Base-by-base conservation (phyloP, 1,284 basidiomycete genomes). In the Coniophora puteana region DNA sequence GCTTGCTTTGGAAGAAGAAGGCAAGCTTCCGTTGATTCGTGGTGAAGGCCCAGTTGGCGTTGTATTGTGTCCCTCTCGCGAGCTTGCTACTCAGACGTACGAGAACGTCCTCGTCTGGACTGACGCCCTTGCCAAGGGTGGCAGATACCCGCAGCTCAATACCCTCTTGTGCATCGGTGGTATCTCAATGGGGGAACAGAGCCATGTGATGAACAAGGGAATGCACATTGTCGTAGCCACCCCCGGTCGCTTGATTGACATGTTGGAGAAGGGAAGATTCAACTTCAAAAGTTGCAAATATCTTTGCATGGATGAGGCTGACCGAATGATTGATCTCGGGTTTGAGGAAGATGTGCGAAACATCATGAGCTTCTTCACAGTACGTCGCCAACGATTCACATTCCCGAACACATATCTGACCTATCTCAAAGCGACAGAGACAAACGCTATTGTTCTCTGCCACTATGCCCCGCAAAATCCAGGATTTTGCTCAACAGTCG, bases 341-440 rank as follows among this genome's bases (percentile, higher is more conserved):
- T 99, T 99, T 55, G 96, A 99, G 63, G 96, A 99, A 43, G 95
- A 99, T 55, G 93, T 99, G 21, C 76, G 95, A 44, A 95, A 93
- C 57, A 96, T 99, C 55, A 97, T 99, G 92, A 93, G 88, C 51
- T 97, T 92, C 63, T 98, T 98, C 76, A 94, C 89, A 70, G 90
- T 89, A 45, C 36, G 74, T 55, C 14, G 7, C 6, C 22, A 16
- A 35, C 29, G 8, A 4, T 30, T 4, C 34, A 30, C 40, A 38
- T 23, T 38, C 40, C 31, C 43, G 59, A 31, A 53, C 40, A 20
- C 42, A 44, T 41, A 36, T 46, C 18, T 53, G n/a, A n/a, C n/a
- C n/a, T 24, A 12, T 11, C 25, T 29, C 17, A 7, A 35, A 93
- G 88, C 80, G 89, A 49, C 96, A 99, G 76, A 79, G 95, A 4